Conservation (phyloP, 805 yeast genomes). For the Pichia rugopelliculosa region DNA sequence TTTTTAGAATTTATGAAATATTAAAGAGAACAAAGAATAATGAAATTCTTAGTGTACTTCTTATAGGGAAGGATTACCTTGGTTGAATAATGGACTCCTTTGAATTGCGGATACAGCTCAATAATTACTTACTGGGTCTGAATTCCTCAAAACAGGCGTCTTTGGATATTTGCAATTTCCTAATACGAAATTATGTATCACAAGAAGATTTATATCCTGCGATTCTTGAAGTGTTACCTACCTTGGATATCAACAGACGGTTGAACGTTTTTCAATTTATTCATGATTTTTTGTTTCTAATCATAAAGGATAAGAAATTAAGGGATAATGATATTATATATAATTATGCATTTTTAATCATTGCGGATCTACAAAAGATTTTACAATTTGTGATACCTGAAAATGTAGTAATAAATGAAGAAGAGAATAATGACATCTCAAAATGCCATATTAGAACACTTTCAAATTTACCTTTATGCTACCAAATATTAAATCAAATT, state of each 20-base stretch:
- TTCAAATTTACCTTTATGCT: constrained; percentile 25
- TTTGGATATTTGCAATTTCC: constrained; percentile 45
- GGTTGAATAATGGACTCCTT: constrained; percentile 71
- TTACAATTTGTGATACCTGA: constrained; percentile 32
- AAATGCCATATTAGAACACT: constrained; percentile 17
- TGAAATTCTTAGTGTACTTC: too few relatives aligned
- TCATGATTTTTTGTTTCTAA: constrained; percentile 46
- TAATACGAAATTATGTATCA: constrained; percentile 48
- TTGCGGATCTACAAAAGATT: constrained; percentile 29
- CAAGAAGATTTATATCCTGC: constrained; percentile 66
- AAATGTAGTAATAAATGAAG: constrained; percentile 7
- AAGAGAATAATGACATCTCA: not conserved
- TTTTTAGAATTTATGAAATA: too few relatives aligned
- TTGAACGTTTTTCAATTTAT: constrained; percentile 64
- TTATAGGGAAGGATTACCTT: too few relatives aligned
- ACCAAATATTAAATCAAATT: constrained; percentile 20
- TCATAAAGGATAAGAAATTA: constrained; percentile 10
- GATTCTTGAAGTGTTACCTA: constrained; percentile 50
- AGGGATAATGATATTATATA: constrained; percentile 6
- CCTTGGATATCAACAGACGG: constrained; percentile 50
- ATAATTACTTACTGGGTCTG: constrained; percentile 54
- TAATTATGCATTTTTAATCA: constrained; percentile 16
- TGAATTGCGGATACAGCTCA: constrained; percentile 73
- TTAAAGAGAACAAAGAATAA: too few relatives aligned
- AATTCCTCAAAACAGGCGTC: constrained; percentile 56